Percentiles rank a stretch among this genome's conserved stretches.
These are phyloP conservation scores for Saturnispora ahearnii DNA, from an alignment of 805 yeast genomes.

Conservation along the genomic window DNA sequence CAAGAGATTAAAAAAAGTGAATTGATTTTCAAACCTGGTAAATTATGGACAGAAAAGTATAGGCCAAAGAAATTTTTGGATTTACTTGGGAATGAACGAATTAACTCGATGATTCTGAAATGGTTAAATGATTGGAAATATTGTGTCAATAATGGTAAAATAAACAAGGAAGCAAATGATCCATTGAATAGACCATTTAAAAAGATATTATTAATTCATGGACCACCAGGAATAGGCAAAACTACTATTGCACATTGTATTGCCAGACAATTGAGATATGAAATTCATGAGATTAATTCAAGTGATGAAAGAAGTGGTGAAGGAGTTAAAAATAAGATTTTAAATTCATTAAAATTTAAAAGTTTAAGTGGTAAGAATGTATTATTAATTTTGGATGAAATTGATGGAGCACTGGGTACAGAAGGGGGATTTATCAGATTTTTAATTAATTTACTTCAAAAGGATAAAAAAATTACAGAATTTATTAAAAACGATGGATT, in stretches of 20 bases:
- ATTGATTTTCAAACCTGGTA: background rate
- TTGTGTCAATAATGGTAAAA: slow-evolving; percentile 30
- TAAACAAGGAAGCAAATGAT: slow-evolving; percentile 27
- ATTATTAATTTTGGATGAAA: slow-evolving; percentile 80
- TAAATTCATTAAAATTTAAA: slow-evolving; percentile 55
- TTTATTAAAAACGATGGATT: slow-evolving; percentile 20
- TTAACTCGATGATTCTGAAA: slow-evolving; percentile 47
- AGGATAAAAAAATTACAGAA: slow-evolving; percentile 47
- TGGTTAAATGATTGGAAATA: slow-evolving; percentile 67
- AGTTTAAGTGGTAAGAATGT: slow-evolving; percentile 67
- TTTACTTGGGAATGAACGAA: slow-evolving; percentile 58
- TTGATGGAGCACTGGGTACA: slow-evolving; percentile 57
- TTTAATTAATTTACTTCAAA: slow-evolving; percentile 45
- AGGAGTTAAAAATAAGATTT: slow-evolving; percentile 43
- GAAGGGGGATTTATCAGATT: slow-evolving; percentile 56
- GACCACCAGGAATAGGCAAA: slow-evolving; percentile 92
- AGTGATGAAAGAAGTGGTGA: slow-evolving; percentile 62
- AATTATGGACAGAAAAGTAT: slow-evolving; percentile 56
- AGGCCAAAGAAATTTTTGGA: slow-evolving; percentile 57
- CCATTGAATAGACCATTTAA: slow-evolving; percentile 50
- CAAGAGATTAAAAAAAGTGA: background rate
- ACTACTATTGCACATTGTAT: slow-evolving; percentile 81
- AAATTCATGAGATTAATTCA: slow-evolving; percentile 79
- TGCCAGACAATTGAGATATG: slow-evolving; percentile 74
- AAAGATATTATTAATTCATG: slow-evolving; percentile 68